Evolutionary conservation across 2,329 filamentous ascomycete genomes (phyloP).

Genomic region (Neofusicoccum sp.): DNA sequence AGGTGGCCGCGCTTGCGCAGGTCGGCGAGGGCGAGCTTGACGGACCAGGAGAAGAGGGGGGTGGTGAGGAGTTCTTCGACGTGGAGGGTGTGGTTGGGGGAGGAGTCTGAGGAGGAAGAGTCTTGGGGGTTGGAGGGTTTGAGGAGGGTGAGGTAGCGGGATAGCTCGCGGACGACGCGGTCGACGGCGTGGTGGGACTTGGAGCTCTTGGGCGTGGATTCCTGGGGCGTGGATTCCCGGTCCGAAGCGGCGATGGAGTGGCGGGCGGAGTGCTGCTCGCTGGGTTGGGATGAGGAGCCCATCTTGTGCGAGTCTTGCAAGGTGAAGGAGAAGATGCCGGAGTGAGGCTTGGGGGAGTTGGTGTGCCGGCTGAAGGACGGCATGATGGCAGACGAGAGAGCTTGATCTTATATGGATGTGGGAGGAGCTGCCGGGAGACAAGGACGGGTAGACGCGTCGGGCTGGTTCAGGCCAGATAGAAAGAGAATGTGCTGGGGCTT

Average conservation of each 20-base stretch:
- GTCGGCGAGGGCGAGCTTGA: slow-evolving; percentile 4
- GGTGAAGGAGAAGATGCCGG: background rate
- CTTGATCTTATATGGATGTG: background rate
- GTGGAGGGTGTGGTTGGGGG: background rate
- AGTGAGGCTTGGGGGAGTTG: background rate
- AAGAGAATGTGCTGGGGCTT: background rate
- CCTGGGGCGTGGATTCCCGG: background rate
- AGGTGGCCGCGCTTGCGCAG: background rate
- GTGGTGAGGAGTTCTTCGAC: slow-evolving; percentile 9
- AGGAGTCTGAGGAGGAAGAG: background rate
- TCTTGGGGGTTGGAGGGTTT: background rate
- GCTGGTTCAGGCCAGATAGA: background rate
- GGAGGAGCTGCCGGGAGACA: background rate
- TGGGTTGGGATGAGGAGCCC: background rate
- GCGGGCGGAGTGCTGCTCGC: too few species aligned
- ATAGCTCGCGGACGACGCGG: slow-evolving; percentile 1
- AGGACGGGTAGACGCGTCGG: background rate
- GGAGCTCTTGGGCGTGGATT: background rate
- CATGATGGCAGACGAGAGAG: background rate
- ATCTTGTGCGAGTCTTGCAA: background rate
- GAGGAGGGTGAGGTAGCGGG: slow-evolving; percentile 2
- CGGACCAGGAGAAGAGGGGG: slow-evolving; percentile 15
- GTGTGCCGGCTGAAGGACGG: background rate
- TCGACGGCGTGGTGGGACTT: background rate
- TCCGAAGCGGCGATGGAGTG: background rate